Percentiles rank a stretch among this genome's conserved stretches.
Evolutionary conservation across 768 basidiomycete genomes (phyloP).

Genomic region (Amanita molliuscula): DNA sequence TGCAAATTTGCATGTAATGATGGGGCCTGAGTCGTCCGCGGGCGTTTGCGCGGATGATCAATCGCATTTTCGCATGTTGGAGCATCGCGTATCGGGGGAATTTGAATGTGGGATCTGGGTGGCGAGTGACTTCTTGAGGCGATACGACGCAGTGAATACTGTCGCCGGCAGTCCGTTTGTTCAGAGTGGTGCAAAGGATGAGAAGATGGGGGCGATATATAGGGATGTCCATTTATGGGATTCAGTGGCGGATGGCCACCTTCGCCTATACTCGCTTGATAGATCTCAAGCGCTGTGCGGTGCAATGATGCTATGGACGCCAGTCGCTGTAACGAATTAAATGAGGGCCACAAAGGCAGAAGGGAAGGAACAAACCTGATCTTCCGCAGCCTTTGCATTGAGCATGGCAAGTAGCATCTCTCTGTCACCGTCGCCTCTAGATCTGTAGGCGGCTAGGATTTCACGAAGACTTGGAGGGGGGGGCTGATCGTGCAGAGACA

Average conservation of each 20-base stretch:
- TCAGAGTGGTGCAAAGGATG: conserved; percentile 25
- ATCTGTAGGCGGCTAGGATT: conserved; percentile 76
- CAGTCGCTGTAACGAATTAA: conserved; percentile 38
- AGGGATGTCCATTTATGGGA: conserved; percentile 23
- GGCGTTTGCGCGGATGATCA: conserved; percentile 51
- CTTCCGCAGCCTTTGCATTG: conserved; percentile 87
- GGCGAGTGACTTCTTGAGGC: conserved; percentile 31
- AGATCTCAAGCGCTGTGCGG: conserved; percentile 59
- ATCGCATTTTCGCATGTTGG: conserved; percentile 21
- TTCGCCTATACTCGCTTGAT: conserved; percentile 16
- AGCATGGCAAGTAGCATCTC: conserved; percentile 88
- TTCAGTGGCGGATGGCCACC: conserved; percentile 12
- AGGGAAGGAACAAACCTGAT: conserved; percentile 50
- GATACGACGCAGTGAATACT: conserved; percentile 23
- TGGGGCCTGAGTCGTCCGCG: conserved; percentile 45
- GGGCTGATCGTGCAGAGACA: conserved; percentile 27
- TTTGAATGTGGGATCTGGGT: conserved; percentile 19
- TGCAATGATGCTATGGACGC: conserved; percentile 64
- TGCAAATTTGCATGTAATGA: conserved; percentile 31
- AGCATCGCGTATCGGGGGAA: conserved; percentile 23
- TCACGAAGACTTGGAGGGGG: conserved; percentile 79
- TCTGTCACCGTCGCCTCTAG: conserved; percentile 85
- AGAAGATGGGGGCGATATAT: conserved; percentile 27
- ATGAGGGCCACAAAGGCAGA: not conserved
- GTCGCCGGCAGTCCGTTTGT: conserved; percentile 20